Evolutionary conservation across 139 green algal genomes (phyloP).

Genomic region (Asterochloris sp.): DNA sequence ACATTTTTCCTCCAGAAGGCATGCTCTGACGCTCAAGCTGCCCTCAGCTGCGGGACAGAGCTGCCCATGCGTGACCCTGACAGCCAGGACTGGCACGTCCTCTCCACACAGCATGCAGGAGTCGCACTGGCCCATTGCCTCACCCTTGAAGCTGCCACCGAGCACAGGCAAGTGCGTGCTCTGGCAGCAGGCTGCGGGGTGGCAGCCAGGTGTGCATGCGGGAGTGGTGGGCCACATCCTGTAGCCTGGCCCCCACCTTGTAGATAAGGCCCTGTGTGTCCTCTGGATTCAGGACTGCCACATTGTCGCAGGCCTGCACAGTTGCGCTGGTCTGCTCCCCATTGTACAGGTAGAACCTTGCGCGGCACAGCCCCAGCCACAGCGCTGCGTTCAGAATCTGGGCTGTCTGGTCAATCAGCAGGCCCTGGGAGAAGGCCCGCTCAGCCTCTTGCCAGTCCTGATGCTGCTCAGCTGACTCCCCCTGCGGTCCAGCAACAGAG

Average conservation of each 20-base stretch:
- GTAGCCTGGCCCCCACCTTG: constrained; percentile 11
- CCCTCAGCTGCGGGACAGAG: too few relatives aligned
- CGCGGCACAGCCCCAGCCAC: constrained; percentile 40
- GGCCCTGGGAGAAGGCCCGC: constrained; percentile 13
- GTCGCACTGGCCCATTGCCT: too few relatives aligned
- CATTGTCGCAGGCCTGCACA: constrained; percentile 12
- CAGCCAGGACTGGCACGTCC: too few relatives aligned
- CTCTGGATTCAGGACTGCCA: neutral
- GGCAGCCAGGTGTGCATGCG: too few relatives aligned
- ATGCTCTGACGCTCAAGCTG: too few relatives aligned
- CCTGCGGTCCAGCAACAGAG: constrained; percentile 8
- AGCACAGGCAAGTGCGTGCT: too few relatives aligned
- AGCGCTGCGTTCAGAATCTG: constrained; percentile 30
- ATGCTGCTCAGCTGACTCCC: constrained; percentile 17
- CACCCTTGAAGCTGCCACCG: too few relatives aligned
- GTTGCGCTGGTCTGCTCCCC: neutral
- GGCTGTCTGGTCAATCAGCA: constrained; percentile 34
- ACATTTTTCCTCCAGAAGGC: too few relatives aligned
- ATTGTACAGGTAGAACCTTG: constrained; percentile 3
- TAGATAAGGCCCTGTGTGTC: constrained; percentile 4
- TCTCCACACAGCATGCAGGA: too few relatives aligned
- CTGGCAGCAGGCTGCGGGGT: too few relatives aligned
- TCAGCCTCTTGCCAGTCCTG: constrained; percentile 35
- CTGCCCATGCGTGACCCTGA: too few relatives aligned
- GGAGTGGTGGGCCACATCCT: neutral